Base-by-base conservation (phyloP, 2,329 filamentous ascomycete genomes). In the Fusarium liriodendri region DNA sequence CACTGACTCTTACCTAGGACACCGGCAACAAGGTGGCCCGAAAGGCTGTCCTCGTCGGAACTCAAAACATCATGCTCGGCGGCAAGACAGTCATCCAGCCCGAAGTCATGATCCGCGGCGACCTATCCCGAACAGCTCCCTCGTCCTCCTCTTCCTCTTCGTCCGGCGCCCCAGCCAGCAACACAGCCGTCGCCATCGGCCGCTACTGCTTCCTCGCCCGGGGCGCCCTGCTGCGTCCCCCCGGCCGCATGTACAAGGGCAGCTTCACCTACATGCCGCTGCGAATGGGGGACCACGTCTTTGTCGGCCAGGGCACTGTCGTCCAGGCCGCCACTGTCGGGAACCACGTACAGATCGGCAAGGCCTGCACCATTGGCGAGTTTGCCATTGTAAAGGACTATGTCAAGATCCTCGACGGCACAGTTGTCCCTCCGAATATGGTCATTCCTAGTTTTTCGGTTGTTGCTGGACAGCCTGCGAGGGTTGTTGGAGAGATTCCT, bases 11-110 rank as follows among this genome's bases (percentile, higher is more conserved):
- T n/a, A 68, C 33, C 22, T 76, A 97, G 95, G 96, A 98, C 85
- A 98, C 95, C 4, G 97, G 97, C 76, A 99, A 99, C 89, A 98
- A 98, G 86, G 97, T 99, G 79, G 96, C 95, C 42, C 94, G 97
- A 76, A 95, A 95, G 77, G 94, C 95, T 71, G 92, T 93, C 81
- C 94, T 99, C 77, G 94, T 97, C 79, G 97, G 97, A 79, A 98
- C 96, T 25, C 95, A 97, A 78, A 97, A 98, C 85, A 98, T 99
- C 84, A 98, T 98, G 84, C 93, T 99, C 2, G 97, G 95, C 77
- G 97, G 97, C 73, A 97, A 95, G 84, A 97, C 95, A 1, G 95
- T 98, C 72, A 97, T 99, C 80, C 95, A 98, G 87, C 93, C 95
- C 72, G 95, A 98, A 80, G 96, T 95, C 78, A 95, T 97, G 83